Evolutionary conservation across 2,329 filamentous ascomycete genomes (phyloP).

Genomic region (Elsinoe fawcettii): DNA sequence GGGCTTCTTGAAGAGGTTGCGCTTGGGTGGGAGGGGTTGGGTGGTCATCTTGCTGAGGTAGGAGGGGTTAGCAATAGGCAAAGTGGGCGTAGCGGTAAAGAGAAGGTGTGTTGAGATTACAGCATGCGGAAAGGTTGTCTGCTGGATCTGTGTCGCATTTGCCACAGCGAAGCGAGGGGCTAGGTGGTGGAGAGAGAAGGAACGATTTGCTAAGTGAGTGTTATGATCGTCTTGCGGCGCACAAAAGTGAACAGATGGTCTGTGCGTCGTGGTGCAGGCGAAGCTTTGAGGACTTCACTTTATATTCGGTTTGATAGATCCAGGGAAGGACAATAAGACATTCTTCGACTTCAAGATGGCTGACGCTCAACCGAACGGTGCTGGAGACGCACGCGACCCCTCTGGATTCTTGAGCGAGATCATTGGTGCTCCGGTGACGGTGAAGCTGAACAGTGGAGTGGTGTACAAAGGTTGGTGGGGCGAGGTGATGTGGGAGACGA

Average conservation of each 20-base stretch:
- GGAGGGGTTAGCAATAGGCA: no score
- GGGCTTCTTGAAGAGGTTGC: conserved; percentile 18
- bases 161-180: no score
- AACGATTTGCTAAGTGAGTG: no score
- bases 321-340: no score
- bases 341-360: no score
- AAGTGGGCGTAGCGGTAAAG: no score
- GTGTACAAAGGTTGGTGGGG: conserved; percentile 71
- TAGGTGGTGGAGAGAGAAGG: no score
- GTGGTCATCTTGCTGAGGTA: background rate
- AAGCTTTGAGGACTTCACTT: background rate
- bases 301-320: no score
- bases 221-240: background rate
- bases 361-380: conserved; percentile 46
- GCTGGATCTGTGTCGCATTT: no score
- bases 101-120: no score
- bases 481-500: background rate
- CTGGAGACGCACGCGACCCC: conserved; percentile 75
- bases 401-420: conserved; percentile 91
- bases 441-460: conserved; percentile 97
- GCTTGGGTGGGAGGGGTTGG: conserved; percentile 2
- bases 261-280: background rate
- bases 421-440: conserved; percentile 85
- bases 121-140: no score
- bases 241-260: conserved; percentile 4